These are phyloP conservation scores for Cercospora nicotianae DNA, from an alignment of 2,329 filamentous ascomycete species.

Conservation along the genomic window DNA sequence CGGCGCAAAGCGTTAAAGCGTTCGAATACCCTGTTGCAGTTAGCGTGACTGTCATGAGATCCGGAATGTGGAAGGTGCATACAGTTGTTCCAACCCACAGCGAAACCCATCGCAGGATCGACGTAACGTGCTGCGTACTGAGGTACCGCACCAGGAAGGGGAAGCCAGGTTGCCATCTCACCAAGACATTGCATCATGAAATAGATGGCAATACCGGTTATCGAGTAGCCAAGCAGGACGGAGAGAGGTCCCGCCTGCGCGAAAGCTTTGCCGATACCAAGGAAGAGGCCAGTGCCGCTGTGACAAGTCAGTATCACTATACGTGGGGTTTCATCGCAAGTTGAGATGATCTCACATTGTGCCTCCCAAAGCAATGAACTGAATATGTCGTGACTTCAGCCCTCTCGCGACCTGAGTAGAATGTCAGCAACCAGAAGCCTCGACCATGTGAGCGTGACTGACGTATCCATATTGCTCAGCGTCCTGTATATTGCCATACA, in stretches of 20 bases:
- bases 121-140: constrained; percentile 25
- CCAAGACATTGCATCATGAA: constrained; percentile 20
- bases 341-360: constrained; percentile 8
- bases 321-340: background rate
- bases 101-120: constrained; percentile 33
- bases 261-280: constrained; percentile 21
- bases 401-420: constrained; percentile 50
- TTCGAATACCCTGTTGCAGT: constrained; percentile 41
- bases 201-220: constrained; percentile 19
- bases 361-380: constrained; percentile 59
- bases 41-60: background rate
- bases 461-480: constrained; percentile 41
- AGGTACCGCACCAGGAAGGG: constrained; percentile 15
- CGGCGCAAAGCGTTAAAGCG: constrained; percentile 51
- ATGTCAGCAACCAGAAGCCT: background rate
- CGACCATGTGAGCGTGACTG: background rate
- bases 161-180: constrained; percentile 22
- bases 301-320: constrained; percentile 24
- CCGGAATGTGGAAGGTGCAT: background rate
- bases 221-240: constrained; percentile 22
- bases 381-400: constrained; percentile 56
- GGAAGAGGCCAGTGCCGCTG: constrained; percentile 41
- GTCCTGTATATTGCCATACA: constrained; percentile 54
- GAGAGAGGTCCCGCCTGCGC: constrained; percentile 33
- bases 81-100: constrained; percentile 46